Base-by-base conservation (phyloP, 202 grass and related monocot species). In the Saccharum hybrid region DNA sequence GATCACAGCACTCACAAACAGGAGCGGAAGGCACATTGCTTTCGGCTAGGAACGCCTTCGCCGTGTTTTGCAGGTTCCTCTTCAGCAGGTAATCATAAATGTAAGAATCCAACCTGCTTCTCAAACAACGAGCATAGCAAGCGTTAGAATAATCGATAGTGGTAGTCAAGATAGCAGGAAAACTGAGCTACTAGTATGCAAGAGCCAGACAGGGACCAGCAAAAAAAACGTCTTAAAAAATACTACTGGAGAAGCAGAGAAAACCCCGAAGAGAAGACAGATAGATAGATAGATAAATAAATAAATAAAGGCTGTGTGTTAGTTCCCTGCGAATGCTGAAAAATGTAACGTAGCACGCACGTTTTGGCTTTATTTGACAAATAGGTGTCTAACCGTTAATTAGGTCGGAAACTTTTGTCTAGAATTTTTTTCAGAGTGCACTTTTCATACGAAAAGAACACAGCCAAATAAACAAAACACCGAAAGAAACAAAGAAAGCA, bases 21-120 rank as follows among this genome's bases (percentile, higher is more conserved):
- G 92, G 89, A 66, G 85, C 79, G 19, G 92, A 68, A 34, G 92
- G 78, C 30, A 94, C 87, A n/a, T 83, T 83, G 41, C 66, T 83
- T 83, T 94, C 92, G 16, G 85, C 34, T 84, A 84, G 87, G 83
- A 94, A 94, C 68, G 92, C 87, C 79, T 90, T 94, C 13, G 89
- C 92, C 34, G 92, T 83, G 42, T 82, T 79, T 61, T 90, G 79
- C 78, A 94, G n/a, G 63, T 90, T 90, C 82, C 89, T 88, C 85
- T 91, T 94, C 87, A 91, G 43, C 56, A 94, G 71, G 81, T 94
- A 94, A 78, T 94, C 92, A 81, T 94, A 82, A 67, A 94, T 94
- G 85, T 94, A 94, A 16, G 85, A 90, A 86, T 94, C 89, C 68
- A 94, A 77, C 89, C 92, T 94, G 92, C 64, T 73, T 71, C 57